Percentiles rank a stretch among this genome's conserved stretches.
These are phyloP conservation scores for Psidium guajava DNA, from an alignment of 345 rosid species.

Conservation along the genomic window DNA sequence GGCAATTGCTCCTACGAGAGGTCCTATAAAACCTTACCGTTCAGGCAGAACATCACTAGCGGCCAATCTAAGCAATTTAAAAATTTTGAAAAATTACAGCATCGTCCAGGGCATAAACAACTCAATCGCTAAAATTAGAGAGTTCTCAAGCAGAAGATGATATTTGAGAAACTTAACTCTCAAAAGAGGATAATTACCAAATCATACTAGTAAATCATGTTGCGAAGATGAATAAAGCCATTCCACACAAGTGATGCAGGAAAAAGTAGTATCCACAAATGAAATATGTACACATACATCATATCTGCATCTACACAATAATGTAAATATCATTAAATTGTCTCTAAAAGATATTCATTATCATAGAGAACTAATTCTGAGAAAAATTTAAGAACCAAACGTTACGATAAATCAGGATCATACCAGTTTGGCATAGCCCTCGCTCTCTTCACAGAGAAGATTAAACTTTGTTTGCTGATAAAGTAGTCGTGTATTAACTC, in stretches of 20 bases:
- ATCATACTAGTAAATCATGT: not conserved
- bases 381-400: not conserved
- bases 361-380: not conserved
- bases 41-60: not conserved
- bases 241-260: not conserved
- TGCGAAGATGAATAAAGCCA: not conserved
- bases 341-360: not conserved
- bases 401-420: not conserved
- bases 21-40: not conserved
- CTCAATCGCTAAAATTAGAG: not conserved
- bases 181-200: not conserved
- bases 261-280: not conserved
- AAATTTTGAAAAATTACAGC: not conserved
- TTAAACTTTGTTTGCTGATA: conserved; percentile 99
- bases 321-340: not conserved
- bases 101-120: not conserved
- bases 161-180: not conserved
- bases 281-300: not conserved
- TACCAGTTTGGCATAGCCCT: conserved; percentile 99
- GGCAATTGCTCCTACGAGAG: not conserved
- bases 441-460: conserved; percentile 96
- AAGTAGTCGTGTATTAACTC: conserved; percentile 94
- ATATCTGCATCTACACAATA: not conserved
- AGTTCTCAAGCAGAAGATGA: not conserved
- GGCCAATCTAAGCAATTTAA: not conserved